A percentile compares a stretch with the other conserved stretches of the same genome.
phyloP scores from a whole-genome alignment of 129 eudicot genomes.

The Chrysanthemum seticuspe region DNA sequence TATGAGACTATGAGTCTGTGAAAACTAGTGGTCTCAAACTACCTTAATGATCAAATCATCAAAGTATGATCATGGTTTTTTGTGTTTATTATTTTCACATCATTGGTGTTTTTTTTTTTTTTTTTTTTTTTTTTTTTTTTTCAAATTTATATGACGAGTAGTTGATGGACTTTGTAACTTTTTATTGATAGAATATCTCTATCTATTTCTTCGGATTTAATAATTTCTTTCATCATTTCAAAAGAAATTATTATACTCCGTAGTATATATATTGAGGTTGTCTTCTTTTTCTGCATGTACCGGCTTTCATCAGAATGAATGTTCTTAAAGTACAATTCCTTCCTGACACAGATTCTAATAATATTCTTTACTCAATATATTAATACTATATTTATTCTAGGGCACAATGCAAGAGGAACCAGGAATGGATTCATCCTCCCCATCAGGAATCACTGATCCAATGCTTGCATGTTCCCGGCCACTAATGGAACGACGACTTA shows the following conservation, averaged over 20 bases:
- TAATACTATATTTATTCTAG: constrained; percentile 23
- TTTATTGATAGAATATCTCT: too few relatives aligned
- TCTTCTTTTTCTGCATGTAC: constrained; percentile 7
- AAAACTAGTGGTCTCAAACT: too few relatives aligned
- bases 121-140: too few relatives aligned
- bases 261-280: not conserved
- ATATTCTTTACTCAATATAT: not conserved
- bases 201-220: too few relatives aligned
- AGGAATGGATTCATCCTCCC: constrained; percentile 69
- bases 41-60: too few relatives aligned
- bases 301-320: constrained; percentile 8
- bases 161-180: too few relatives aligned
- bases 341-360: constrained; percentile 31
- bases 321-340: constrained; percentile 30
- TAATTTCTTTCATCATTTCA: too few relatives aligned
- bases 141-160: too few relatives aligned
- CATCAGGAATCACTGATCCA: constrained; percentile 55
- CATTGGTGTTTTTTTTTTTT: not conserved
- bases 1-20: too few relatives aligned
- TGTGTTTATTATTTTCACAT: too few relatives aligned
- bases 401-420: constrained; percentile 66
- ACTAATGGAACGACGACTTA: constrained; percentile 60
- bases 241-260: too few relatives aligned
- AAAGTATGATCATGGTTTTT: too few relatives aligned
- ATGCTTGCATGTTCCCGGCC: constrained; percentile 78